Evolutionary conservation across 345 rosid species (phyloP).

Genomic region (Eucalyptus caleyi): DNA sequence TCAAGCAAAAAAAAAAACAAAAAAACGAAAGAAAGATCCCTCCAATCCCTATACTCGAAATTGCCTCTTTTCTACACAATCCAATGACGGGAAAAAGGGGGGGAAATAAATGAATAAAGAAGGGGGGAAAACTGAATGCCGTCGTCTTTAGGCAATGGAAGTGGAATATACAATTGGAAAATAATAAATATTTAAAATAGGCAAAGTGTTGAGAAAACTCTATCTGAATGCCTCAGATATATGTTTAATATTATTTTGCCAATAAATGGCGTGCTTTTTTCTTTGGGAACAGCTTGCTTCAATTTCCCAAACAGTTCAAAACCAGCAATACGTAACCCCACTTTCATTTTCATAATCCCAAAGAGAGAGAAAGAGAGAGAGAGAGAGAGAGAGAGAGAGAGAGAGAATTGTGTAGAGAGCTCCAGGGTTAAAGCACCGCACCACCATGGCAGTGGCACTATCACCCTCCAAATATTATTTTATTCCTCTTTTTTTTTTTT

Average conservation of each 20-base stretch:
- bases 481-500: neutral
- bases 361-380: neutral
- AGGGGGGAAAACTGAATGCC: slow-evolving; percentile 18
- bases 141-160: neutral
- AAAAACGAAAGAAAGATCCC: slow-evolving; percentile 9
- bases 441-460: neutral
- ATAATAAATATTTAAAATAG: neutral
- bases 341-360: neutral
- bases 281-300: slow-evolving; percentile 5
- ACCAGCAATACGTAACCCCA: neutral
- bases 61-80: slow-evolving; percentile 9
- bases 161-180: neutral
- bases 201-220: slow-evolving; percentile 1
- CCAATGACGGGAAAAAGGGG: neutral
- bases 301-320: slow-evolving; percentile 8
- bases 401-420: neutral
- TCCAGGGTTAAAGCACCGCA: neutral
- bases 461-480: neutral
- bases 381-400: neutral
- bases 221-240: neutral
- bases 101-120: slow-evolving; percentile 1
- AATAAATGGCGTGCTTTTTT: neutral
- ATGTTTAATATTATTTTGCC: neutral
- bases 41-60: slow-evolving; percentile 71
- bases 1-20: neutral